phyloP scores from a whole-genome alignment of 257 asterid genomes.

The Jacaranda copaia region DNA sequence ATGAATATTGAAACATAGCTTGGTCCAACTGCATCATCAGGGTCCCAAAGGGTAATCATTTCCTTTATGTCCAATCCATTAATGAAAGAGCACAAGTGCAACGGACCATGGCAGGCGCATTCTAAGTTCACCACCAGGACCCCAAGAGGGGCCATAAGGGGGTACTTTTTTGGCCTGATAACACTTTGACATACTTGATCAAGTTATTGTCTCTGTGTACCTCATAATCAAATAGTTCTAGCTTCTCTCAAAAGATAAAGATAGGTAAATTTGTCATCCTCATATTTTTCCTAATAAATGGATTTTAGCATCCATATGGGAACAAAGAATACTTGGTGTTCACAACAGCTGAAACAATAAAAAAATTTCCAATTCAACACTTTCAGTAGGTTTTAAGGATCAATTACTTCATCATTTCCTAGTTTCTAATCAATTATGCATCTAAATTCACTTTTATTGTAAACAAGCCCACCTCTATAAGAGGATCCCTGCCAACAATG shows the following conservation, averaged over 20 bases:
- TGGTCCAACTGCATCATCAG: not conserved
- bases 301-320: not conserved
- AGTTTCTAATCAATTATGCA: conserved; percentile 6
- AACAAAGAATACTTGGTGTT: conserved; percentile 3
- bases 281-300: not conserved
- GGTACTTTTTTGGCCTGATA: not conserved
- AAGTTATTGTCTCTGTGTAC: not conserved
- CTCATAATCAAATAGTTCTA: conserved; percentile 4
- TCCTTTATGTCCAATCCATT: not conserved
- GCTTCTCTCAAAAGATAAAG: not conserved
- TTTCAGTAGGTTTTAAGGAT: not conserved
- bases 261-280: not conserved
- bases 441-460: not conserved
- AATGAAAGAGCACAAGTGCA: not conserved
- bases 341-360: not conserved
- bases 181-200: not conserved
- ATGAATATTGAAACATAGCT: too few relatives aligned
- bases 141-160: not conserved
- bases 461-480: conserved; percentile 73
- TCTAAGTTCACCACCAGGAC: not conserved
- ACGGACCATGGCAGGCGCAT: not conserved
- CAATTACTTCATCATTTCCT: not conserved
- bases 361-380: not conserved
- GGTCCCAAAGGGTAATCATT: not conserved
- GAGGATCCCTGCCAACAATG: conserved; percentile 98